A percentile compares a stretch with the other conserved stretches of the same genome.
Conservation (phyloP, 176 grass and related monocot species). For the Phyllostachys edulis region DNA sequence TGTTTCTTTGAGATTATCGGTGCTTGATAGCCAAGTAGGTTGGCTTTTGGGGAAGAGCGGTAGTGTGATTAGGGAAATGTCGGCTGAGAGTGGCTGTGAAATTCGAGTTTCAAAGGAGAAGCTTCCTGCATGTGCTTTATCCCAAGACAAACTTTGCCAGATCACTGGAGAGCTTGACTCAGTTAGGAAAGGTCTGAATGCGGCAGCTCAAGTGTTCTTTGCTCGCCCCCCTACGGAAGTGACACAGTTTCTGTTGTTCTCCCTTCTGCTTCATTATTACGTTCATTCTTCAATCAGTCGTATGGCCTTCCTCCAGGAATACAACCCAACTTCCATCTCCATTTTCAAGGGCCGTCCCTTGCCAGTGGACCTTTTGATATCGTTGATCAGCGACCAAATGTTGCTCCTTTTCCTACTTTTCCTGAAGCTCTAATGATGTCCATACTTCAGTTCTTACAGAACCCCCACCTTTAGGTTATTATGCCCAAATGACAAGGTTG, state of each 20-base stretch:
- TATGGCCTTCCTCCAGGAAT: constrained; percentile 59
- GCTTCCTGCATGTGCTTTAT: constrained; percentile 64
- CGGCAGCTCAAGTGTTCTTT: constrained; percentile 61
- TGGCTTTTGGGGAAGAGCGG: constrained; percentile 80
- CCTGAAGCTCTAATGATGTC: constrained; percentile 45
- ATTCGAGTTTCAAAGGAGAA: constrained; percentile 79
- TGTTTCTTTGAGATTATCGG: constrained; percentile 74
- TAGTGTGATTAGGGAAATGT: constrained; percentile 78
- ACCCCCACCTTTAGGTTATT: constrained; percentile 66
- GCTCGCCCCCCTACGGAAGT: constrained; percentile 56
- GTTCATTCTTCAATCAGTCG: constrained; percentile 33
- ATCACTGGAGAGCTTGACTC: constrained; percentile 68
- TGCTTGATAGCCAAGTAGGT: constrained; percentile 81
- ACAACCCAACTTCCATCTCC: constrained; percentile 48
- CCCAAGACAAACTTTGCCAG: constrained; percentile 79
- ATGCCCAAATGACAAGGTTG: constrained; percentile 80
- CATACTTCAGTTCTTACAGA: constrained; percentile 52
- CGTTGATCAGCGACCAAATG: constrained; percentile 45
- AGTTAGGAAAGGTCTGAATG: constrained; percentile 74
- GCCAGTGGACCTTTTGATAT: constrained; percentile 40
- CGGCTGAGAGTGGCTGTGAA: constrained; percentile 65
- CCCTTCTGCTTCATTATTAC: constrained; percentile 54
- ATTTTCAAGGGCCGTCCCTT: constrained; percentile 57
- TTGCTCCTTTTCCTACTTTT: constrained; percentile 48
- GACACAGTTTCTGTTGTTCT: constrained; percentile 33